Conservation (phyloP, 495 filamentous ascomycete genomes). For the Terfezia claveryi region DNA sequence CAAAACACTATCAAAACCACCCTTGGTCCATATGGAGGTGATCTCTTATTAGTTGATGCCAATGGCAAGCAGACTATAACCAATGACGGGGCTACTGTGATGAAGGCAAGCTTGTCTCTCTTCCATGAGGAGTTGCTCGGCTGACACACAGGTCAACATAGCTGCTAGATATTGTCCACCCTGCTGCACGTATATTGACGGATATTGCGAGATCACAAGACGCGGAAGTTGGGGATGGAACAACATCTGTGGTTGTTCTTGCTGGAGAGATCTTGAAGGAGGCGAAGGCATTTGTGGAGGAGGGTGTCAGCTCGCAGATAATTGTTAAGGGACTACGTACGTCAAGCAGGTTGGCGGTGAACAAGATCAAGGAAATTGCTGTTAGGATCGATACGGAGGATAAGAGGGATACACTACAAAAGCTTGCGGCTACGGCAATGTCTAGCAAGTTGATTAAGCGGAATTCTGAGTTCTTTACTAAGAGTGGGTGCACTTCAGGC, state of each 20-base stretch:
- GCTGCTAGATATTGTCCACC: slow-evolving; percentile 96
- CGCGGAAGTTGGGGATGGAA: slow-evolving; percentile 94
- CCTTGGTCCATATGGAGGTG: slow-evolving; percentile 90
- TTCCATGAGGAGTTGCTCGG: too few relatives aligned
- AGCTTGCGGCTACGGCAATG: slow-evolving; percentile 93
- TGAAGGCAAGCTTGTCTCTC: slow-evolving; percentile 44
- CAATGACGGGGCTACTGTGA: slow-evolving; percentile 96
- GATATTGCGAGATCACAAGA: slow-evolving; percentile 98
- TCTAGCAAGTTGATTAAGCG: slow-evolving; percentile 97
- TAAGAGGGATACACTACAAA: slow-evolving; percentile 68
- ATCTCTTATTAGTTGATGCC: slow-evolving; percentile 81
- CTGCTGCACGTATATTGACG: slow-evolving; percentile 89
- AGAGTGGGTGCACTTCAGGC: slow-evolving; percentile 39
- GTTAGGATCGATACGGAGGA: slow-evolving; percentile 68
- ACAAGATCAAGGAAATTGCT: slow-evolving; percentile 95
- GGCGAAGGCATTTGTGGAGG: slow-evolving; percentile 81
- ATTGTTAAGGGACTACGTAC: slow-evolving; percentile 91
- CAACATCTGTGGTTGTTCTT: slow-evolving; percentile 86
- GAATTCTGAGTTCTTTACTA: slow-evolving; percentile 90
- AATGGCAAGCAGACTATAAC: slow-evolving; percentile 95
- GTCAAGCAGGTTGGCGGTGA: slow-evolving; percentile 78
- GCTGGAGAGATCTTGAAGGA: slow-evolving; percentile 95
- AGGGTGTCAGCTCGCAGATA: slow-evolving; percentile 88
- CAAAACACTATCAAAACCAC: slow-evolving; percentile 89
- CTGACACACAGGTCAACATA: slow-evolving; percentile 21